Evolutionary conservation across 805 yeast species (phyloP).

Genomic region (Myxozyma monticola): DNA sequence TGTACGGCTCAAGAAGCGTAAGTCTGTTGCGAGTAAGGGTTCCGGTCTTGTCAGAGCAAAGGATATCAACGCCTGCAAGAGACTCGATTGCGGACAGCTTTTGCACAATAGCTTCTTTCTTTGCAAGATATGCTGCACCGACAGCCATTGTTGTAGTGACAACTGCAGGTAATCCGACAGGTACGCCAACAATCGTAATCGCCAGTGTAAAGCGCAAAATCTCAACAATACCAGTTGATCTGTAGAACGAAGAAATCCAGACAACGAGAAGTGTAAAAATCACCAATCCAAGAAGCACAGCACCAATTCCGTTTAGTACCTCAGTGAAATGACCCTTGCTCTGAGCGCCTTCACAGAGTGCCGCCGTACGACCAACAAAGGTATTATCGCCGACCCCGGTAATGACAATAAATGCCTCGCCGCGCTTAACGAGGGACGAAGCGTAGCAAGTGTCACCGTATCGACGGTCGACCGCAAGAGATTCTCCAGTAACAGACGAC

Average conservation of each 20-base stretch:
- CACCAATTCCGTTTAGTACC: conserved; percentile 97
- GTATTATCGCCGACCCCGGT: conserved; percentile 95
- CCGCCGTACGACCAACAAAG: conserved; percentile 96
- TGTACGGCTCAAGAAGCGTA: conserved; percentile 94
- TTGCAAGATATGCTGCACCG: conserved; percentile 98
- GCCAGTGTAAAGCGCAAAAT: conserved; percentile 91
- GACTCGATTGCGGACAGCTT: conserved; percentile 96
- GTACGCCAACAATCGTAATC: conserved; percentile 96
- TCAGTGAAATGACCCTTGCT: conserved; percentile 97
- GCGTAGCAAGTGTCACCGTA: conserved; percentile 86
- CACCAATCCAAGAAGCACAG: conserved; percentile 83
- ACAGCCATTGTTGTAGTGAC: conserved; percentile 99
- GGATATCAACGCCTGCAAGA: conserved; percentile 94
- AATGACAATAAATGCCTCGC: conserved; percentile 93
- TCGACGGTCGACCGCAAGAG: conserved; percentile 90
- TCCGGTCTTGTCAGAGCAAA: conserved; percentile 98
- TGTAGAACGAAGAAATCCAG: conserved; percentile 93
- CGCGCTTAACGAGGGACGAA: conserved; percentile 92
- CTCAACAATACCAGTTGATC: conserved; percentile 81
- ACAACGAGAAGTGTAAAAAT: conserved; percentile 82
- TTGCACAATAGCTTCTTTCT: conserved; percentile 96
- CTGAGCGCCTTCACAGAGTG: conserved; percentile 91
- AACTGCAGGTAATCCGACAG: conserved; percentile 98
- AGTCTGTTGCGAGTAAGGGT: conserved; percentile 96
- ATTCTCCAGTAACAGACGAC: conserved; percentile 97